Percentiles rank a stretch among this genome's conserved stretches.
phyloP scores from a whole-genome alignment of 1,284 basidiomycete species.

The Sphagnurus paluster region DNA sequence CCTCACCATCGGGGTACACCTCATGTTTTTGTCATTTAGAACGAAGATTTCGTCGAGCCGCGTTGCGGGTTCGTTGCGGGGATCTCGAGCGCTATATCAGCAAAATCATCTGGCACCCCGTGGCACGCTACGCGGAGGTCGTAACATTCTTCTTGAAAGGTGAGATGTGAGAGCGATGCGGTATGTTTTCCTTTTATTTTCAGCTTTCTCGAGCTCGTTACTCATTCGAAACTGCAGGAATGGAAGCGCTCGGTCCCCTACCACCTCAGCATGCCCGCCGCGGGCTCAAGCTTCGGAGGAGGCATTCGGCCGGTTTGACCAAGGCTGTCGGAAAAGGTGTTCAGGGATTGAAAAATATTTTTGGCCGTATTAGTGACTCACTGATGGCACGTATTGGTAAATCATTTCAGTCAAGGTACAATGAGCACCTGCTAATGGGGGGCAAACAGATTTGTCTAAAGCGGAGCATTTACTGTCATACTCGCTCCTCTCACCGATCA shows the following conservation, averaged over 20 bases:
- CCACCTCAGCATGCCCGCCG: constrained; percentile 57
- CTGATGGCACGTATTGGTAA: constrained; percentile 64
- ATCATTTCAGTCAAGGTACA: neutral
- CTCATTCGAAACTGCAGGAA: constrained; percentile 44
- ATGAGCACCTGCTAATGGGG: neutral
- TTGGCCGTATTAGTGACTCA: constrained; percentile 63
- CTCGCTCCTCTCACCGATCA: constrained; percentile 68
- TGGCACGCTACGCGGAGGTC: constrained; percentile 77
- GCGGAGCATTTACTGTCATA: constrained; percentile 71
- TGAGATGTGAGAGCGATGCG: constrained; percentile 68
- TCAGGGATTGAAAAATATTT: constrained; percentile 62
- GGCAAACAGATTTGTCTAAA: constrained; percentile 64
- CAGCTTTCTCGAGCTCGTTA: constrained; percentile 1
- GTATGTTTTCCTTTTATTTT: constrained; percentile 35
- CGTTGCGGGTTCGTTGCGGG: constrained; percentile 69
- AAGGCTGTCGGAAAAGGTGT: constrained; percentile 66
- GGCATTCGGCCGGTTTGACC: constrained; percentile 59
- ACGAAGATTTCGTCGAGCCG: constrained; percentile 79
- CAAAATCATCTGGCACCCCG: constrained; percentile 73
- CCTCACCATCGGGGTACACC: constrained; percentile 1
- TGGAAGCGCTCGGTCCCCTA: constrained; percentile 68
- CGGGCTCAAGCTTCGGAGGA: constrained; percentile 69
- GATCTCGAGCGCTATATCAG: constrained; percentile 80
- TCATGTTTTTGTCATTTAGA: constrained; percentile 69
- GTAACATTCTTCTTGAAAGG: constrained; percentile 81